Percentiles rank a stretch among this genome's conserved stretches.
Evolutionary conservation across 2,329 filamentous ascomycete genomes (phyloP).

Genomic region (Pestalotiopsis fici): DNA sequence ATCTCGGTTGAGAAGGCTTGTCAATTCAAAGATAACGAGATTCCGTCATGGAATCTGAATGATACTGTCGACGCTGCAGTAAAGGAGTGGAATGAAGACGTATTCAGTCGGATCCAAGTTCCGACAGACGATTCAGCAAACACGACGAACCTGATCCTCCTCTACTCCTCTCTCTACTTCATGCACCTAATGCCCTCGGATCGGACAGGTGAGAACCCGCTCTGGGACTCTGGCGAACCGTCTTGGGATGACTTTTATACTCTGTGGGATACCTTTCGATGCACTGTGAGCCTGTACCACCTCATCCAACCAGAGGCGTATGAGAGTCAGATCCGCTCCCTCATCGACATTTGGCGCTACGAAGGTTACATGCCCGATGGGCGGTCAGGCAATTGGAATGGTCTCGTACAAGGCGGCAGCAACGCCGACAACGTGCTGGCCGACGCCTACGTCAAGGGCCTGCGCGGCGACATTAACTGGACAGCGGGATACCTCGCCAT

Average conservation of each 20-base stretch:
- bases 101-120: constrained; percentile 6
- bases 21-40: constrained; percentile 12
- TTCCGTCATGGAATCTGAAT: background rate
- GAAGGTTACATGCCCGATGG: constrained; percentile 52
- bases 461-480: constrained; percentile 33
- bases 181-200: constrained; percentile 58
- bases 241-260: constrained; percentile 36
- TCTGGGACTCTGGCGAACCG: constrained; percentile 44
- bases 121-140: constrained; percentile 19
- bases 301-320: constrained; percentile 53
- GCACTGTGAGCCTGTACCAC: constrained; percentile 36
- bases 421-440: constrained; percentile 59
- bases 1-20: constrained; percentile 4
- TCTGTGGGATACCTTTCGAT: constrained; percentile 29
- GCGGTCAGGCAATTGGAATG: constrained; percentile 54
- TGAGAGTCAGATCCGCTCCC: constrained; percentile 47
- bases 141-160: constrained; percentile 20
- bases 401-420: constrained; percentile 53
- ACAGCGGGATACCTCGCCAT: constrained; percentile 45
- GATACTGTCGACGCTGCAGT: constrained; percentile 6
- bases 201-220: constrained; percentile 53
- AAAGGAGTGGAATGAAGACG: constrained; percentile 5
- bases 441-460: constrained; percentile 55
- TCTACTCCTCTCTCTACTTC: constrained; percentile 55
- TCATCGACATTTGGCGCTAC: constrained; percentile 54